These are phyloP conservation scores for Phytopythium oedochilum DNA, from an alignment of 352 stramenopile genomes.

Conservation along the genomic window DNA sequence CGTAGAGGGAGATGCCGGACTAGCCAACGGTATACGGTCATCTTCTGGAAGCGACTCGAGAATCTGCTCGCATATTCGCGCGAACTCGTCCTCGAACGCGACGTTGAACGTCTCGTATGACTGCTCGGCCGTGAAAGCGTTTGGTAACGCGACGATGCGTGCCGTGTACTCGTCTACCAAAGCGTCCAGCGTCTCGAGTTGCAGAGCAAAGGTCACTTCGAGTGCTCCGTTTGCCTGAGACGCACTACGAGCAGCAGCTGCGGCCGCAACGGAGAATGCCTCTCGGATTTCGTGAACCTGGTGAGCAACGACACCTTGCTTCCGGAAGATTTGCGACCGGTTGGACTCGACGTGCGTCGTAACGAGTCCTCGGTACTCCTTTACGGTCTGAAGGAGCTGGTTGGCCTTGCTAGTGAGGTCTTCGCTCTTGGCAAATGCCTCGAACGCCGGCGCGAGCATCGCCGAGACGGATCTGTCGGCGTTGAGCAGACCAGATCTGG, in stretches of 20 bases:
- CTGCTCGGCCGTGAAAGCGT: neutral
- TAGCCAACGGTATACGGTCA: neutral
- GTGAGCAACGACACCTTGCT: constrained; percentile 31
- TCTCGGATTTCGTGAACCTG: constrained; percentile 23
- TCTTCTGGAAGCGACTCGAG: constrained; percentile 7
- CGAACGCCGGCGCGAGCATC: constrained; percentile 17
- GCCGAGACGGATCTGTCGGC: constrained; percentile 14
- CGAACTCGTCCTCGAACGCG: constrained; percentile 23
- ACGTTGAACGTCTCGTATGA: constrained; percentile 22
- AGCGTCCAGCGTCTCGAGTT: constrained; percentile 15
- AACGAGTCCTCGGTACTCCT: constrained; percentile 35
- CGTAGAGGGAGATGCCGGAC: neutral
- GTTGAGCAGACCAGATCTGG: constrained; percentile 13
- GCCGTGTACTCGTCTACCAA: constrained; percentile 25
- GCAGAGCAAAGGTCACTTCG: neutral
- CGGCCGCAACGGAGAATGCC: neutral
- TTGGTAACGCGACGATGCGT: constrained; percentile 8
- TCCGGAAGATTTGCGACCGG: constrained; percentile 39
- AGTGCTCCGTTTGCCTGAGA: neutral
- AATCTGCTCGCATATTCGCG: constrained; percentile 26
- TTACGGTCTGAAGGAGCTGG: constrained; percentile 25
- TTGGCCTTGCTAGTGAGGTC: constrained; percentile 3
- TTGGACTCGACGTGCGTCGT: constrained; percentile 36
- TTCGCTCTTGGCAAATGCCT: constrained; percentile 4
- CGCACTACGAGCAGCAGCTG: constrained; percentile 2